Evolutionary conservation across 2,329 filamentous ascomycete species (phyloP).

Genomic region (Xylaria sp.): DNA sequence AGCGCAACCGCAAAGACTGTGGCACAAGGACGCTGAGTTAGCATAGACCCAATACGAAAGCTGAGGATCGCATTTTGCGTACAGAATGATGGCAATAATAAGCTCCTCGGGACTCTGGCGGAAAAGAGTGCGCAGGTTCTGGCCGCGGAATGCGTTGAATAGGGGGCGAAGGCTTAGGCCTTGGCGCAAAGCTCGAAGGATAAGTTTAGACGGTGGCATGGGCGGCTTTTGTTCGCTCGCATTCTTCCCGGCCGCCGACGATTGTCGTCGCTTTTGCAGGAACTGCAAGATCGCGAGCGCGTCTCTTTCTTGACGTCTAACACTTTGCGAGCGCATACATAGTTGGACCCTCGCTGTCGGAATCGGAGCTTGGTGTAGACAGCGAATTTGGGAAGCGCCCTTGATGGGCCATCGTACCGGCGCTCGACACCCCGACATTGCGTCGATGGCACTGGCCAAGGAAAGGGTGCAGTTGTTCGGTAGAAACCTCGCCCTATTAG

Average conservation of each 20-base stretch:
- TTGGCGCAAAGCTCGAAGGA: constrained; percentile 50
- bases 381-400: constrained; percentile 36
- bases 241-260: constrained; percentile 38
- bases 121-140: constrained; percentile 54
- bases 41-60: constrained; percentile 12
- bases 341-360: constrained; percentile 23
- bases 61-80: constrained; percentile 37
- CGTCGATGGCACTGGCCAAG: neutral
- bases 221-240: constrained; percentile 42
- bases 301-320: constrained; percentile 27
- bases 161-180: constrained; percentile 52
- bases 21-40: constrained; percentile 39
- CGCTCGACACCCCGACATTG: constrained; percentile 42
- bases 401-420: constrained; percentile 35
- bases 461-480: neutral
- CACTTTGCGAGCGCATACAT: constrained; percentile 20
- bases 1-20: constrained; percentile 52
- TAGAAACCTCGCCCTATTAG: neutral
- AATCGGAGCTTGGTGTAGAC: constrained; percentile 33
- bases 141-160: constrained; percentile 53
- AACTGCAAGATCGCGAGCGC: constrained; percentile 29
- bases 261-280: constrained; percentile 46
- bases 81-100: constrained; percentile 57
- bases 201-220: constrained; percentile 42
- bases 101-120: constrained; percentile 59